These are phyloP conservation scores for Auricularia sp. DNA, from an alignment of 768 basidiomycete genomes.

Conservation along the genomic window DNA sequence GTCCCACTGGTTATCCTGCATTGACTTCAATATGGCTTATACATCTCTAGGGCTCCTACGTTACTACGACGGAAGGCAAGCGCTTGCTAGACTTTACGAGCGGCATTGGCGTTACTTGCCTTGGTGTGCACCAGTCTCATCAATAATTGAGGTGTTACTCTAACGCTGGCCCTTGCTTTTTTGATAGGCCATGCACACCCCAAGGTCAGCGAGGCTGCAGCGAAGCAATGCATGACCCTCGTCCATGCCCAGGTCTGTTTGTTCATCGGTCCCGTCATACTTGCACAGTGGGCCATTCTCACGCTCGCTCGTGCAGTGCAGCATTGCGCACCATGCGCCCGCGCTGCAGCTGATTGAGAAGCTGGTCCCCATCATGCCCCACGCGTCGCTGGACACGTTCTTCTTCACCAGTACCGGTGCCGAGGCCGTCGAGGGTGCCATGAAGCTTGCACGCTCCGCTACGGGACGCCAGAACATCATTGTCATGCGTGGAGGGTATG, in stretches of 20 bases:
- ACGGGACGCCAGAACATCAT: constrained; percentile 86
- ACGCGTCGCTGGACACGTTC: constrained; percentile 86
- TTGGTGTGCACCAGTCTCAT: constrained; percentile 39
- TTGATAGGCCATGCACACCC: constrained; percentile 76
- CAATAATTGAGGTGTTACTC: no score
- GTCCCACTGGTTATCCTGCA: neutral
- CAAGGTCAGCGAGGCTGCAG: constrained; percentile 75
- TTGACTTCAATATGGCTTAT: neutral
- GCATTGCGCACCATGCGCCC: constrained; percentile 79
- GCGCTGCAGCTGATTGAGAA: constrained; percentile 81
- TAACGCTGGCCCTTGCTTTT: neutral
- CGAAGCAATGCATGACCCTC: constrained; percentile 74
- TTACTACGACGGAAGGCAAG: constrained; percentile 61
- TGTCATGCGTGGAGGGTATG: constrained; percentile 63
- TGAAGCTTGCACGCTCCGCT: constrained; percentile 75
- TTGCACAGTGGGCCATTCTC: neutral
- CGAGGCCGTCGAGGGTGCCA: constrained; percentile 81
- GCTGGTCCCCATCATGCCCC: constrained; percentile 81
- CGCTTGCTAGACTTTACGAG: constrained; percentile 76
- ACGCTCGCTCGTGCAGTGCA: constrained; percentile 46
- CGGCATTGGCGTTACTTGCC: constrained; percentile 80
- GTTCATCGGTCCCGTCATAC: neutral
- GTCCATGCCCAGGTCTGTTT: constrained; percentile 64
- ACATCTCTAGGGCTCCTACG: constrained; percentile 46
- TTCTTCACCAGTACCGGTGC: constrained; percentile 97